Percentiles rank a stretch among this genome's conserved stretches.
Conservation (phyloP, 116 monocot species). For the Posidonia oceanica region DNA sequence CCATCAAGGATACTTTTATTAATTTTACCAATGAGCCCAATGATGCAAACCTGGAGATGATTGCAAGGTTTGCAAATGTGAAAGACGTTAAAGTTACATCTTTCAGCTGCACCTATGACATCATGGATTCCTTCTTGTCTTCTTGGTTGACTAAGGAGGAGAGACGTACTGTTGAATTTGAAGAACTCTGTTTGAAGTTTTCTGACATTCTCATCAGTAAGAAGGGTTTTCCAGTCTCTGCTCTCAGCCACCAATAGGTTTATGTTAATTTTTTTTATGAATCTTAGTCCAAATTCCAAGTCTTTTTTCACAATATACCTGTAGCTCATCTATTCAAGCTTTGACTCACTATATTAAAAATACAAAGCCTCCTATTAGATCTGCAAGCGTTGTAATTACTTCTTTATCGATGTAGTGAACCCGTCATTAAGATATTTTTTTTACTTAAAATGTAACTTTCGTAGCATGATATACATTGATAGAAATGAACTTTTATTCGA, state of each 20-base stretch:
- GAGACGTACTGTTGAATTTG: conserved; percentile 25
- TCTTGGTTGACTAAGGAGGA: conserved; percentile 55
- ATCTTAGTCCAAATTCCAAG: neutral
- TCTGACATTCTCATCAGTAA: conserved; percentile 7
- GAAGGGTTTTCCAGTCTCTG: neutral
- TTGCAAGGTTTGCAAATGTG: conserved; percentile 43
- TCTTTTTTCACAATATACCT: neutral
- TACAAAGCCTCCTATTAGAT: neutral
- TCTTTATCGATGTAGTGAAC: no score
- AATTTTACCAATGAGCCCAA: conserved; percentile 46
- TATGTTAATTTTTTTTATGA: neutral
- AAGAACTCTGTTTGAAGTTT: conserved; percentile 39
- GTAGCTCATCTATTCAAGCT: neutral
- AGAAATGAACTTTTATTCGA: no score
- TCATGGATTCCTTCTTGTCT: conserved; percentile 26
- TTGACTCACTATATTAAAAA: neutral
- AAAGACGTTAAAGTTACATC: conserved; percentile 10
- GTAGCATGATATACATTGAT: no score
- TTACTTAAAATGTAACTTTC: no score
- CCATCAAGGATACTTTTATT: conserved; percentile 43
- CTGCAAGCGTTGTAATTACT: neutral
- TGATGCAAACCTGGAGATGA: conserved; percentile 32
- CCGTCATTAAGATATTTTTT: no score
- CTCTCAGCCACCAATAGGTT: neutral
- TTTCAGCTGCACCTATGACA: conserved; percentile 4